Percentiles rank a stretch among this genome's conserved stretches.
phyloP scores from a whole-genome alignment of 2,329 filamentous ascomycete species.

The Neocucurbitaria cava region DNA sequence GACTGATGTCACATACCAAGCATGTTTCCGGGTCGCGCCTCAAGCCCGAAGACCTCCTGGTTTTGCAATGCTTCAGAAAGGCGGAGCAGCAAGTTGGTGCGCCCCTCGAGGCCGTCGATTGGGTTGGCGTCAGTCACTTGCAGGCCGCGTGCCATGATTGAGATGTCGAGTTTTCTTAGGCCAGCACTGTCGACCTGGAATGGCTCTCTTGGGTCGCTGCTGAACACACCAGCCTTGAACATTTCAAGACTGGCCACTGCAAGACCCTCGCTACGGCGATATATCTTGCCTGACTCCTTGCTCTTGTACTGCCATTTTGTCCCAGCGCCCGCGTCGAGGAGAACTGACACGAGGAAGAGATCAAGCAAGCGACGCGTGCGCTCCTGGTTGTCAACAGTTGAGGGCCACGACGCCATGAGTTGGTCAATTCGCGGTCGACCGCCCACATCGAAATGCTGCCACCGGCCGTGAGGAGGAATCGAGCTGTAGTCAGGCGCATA shows the following conservation, averaged over 20 bases:
- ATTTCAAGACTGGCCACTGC: constrained; percentile 82
- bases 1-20: constrained; percentile 68
- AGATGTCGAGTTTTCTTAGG: constrained; percentile 74
- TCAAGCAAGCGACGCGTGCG: constrained; percentile 78
- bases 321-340: constrained; percentile 88
- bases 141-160: constrained; percentile 78
- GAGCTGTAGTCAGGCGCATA: constrained; percentile 70
- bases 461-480: constrained; percentile 83
- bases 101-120: constrained; percentile 83
- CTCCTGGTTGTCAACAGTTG: constrained; percentile 73
- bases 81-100: constrained; percentile 77
- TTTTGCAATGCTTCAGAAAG: constrained; percentile 80
- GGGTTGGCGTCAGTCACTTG: constrained; percentile 83
- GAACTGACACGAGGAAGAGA: constrained; percentile 79
- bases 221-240: constrained; percentile 93
- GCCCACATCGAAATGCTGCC: constrained; percentile 85
- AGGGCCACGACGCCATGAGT: constrained; percentile 73
- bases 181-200: constrained; percentile 89
- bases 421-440: constrained; percentile 76
- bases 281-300: constrained; percentile 82
- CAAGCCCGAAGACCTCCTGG: constrained; percentile 80
- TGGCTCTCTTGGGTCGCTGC: constrained; percentile 79
- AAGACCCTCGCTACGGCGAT: constrained; percentile 85
- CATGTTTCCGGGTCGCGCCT: constrained; percentile 91
- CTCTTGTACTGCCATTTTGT: constrained; percentile 93